These are phyloP conservation scores for Alternaria tenuissima DNA, from an alignment of 2,329 filamentous ascomycete genomes.

Conservation along the genomic window DNA sequence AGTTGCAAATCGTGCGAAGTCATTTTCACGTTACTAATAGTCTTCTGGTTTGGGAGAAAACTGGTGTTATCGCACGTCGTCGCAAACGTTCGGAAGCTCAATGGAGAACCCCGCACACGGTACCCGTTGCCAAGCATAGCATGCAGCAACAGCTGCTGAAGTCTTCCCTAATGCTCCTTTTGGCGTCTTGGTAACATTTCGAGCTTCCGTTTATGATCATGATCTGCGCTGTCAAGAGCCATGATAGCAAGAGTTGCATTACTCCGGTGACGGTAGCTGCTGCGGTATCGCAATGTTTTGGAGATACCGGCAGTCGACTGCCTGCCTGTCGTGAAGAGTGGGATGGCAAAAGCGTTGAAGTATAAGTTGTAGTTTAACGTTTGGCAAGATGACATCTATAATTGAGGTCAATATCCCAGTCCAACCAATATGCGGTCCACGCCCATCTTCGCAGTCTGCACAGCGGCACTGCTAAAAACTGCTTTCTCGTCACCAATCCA, in stretches of 20 bases:
- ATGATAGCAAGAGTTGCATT: conserved; percentile 3
- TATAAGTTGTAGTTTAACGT: background rate
- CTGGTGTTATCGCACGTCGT: background rate
- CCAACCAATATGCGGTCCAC: conserved; percentile 21
- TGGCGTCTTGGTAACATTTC: conserved; percentile 26
- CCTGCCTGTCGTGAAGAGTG: conserved; percentile 9
- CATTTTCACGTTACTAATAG: background rate
- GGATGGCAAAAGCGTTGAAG: conserved; percentile 12
- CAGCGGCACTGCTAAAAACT: conserved; percentile 10
- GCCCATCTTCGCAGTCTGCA: conserved; percentile 12
- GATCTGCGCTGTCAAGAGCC: conserved; percentile 18
- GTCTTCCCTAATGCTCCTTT: conserved; percentile 6
- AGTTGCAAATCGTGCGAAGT: background rate
- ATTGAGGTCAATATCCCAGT: background rate
- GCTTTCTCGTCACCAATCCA: conserved; percentile 23
- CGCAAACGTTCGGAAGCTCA: background rate
- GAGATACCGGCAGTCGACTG: conserved; percentile 21
- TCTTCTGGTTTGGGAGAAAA: background rate
- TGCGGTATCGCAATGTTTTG: conserved; percentile 4
- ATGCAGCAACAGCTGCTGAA: conserved; percentile 8
- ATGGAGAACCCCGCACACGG: conserved; percentile 13
- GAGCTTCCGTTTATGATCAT: conserved; percentile 29
- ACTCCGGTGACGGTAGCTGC: conserved; percentile 19
- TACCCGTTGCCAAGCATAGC: conserved; percentile 22
- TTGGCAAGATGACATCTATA: background rate